Percentiles rank a stretch among this genome's conserved stretches.
These are phyloP conservation scores for Clohesyomyces aquaticus DNA, from an alignment of 495 filamentous ascomycete species.

Conservation along the genomic window DNA sequence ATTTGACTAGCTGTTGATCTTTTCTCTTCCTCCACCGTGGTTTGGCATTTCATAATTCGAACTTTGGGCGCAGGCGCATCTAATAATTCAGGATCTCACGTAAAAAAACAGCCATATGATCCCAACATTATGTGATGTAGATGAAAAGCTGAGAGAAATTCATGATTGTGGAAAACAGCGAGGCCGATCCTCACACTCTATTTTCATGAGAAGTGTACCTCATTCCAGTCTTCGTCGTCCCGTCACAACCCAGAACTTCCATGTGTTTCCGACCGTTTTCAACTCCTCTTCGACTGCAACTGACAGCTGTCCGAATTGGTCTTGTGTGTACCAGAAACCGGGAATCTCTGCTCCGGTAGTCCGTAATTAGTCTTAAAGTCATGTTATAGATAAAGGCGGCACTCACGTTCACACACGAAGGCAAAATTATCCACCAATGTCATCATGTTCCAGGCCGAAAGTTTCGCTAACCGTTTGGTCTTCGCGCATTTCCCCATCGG, in stretches of 20 bases:
- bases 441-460: conserved; percentile 8
- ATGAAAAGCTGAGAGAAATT: too few relatives aligned
- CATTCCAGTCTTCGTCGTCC: too few relatives aligned
- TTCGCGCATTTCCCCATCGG: conserved; percentile 17
- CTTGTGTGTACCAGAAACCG: conserved; percentile 18
- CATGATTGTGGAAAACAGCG: too few relatives aligned
- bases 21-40: too few relatives aligned
- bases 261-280: conserved; percentile 17
- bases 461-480: conserved; percentile 1
- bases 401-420: conserved; percentile 18
- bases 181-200: too few relatives aligned
- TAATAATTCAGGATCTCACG: too few relatives aligned
- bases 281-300: conserved; percentile 6
- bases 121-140: too few relatives aligned
- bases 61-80: too few relatives aligned
- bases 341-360: conserved; percentile 21
- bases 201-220: too few relatives aligned
- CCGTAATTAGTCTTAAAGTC: background rate
- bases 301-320: conserved; percentile 12
- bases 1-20: too few relatives aligned
- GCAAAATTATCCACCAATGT: conserved; percentile 19
- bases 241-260: conserved; percentile 8
- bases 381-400: background rate
- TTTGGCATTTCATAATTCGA: too few relatives aligned
- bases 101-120: too few relatives aligned